phyloP scores from a whole-genome alignment of 75 land plant genomes.

The Picea glauca region DNA sequence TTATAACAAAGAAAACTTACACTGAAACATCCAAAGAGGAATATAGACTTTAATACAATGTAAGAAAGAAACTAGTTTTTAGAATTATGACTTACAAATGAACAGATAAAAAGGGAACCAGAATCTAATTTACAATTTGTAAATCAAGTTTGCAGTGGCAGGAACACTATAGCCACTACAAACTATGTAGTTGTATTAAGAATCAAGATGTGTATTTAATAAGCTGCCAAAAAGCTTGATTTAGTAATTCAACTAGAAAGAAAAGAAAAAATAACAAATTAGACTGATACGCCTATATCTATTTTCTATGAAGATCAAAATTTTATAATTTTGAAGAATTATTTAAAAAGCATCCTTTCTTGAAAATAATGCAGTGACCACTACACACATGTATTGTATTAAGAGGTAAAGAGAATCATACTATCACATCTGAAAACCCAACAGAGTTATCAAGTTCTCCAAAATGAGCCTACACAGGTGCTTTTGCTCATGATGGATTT shows the following conservation, averaged over 20 bases:
- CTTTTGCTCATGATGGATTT: constrained; percentile 67
- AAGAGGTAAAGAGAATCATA: constrained; percentile 22
- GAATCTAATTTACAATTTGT: too few relatives aligned
- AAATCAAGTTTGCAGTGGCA: too few relatives aligned
- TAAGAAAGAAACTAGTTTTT: too few relatives aligned
- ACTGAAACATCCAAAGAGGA: too few relatives aligned
- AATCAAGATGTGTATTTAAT: background rate
- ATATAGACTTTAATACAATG: too few relatives aligned
- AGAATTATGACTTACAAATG: too few relatives aligned
- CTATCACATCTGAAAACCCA: constrained; percentile 89
- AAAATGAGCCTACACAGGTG: constrained; percentile 94
- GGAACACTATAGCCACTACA: background rate
- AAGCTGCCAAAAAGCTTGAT: background rate
- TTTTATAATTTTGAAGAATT: background rate
- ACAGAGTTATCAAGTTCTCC: constrained; percentile 78
- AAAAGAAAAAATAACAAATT: background rate
- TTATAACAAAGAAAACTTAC: too few relatives aligned
- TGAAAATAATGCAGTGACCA: constrained; percentile 1
- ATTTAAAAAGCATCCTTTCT: background rate
- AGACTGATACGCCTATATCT: too few relatives aligned
- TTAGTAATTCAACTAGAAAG: background rate
- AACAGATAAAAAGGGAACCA: too few relatives aligned
- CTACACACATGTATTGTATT: background rate
- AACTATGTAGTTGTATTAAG: background rate
- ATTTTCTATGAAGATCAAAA: too few relatives aligned